Conservation (phyloP, 148 eudicot species). For the Camellia japonica region DNA sequence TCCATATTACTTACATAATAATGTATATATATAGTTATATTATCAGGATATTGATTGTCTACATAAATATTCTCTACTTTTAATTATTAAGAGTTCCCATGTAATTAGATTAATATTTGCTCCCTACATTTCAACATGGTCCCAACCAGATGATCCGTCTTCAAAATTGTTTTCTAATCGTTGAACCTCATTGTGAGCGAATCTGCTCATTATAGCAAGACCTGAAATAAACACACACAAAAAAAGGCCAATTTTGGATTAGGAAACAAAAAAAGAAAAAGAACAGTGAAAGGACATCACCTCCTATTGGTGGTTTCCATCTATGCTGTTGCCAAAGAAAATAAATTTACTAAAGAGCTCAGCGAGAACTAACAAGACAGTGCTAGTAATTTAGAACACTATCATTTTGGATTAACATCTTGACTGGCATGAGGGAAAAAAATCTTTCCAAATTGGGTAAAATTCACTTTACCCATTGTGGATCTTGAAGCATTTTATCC, state of each 20-base stretch:
- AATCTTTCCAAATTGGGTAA: too few relatives aligned
- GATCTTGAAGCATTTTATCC: too few relatives aligned
- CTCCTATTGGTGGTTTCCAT: neutral
- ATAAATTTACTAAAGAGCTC: neutral
- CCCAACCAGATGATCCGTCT: constrained; percentile 54
- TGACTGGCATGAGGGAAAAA: too few relatives aligned
- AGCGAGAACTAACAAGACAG: too few relatives aligned
- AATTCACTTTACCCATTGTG: too few relatives aligned
- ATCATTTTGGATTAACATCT: too few relatives aligned
- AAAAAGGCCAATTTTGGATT: neutral
- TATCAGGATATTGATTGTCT: too few relatives aligned
- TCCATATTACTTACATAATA: too few relatives aligned
- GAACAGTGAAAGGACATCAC: neutral
- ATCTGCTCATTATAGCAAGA: constrained; percentile 61
- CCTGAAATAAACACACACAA: constrained; percentile 34
- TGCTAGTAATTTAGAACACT: too few relatives aligned
- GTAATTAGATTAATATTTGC: neutral
- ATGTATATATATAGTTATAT: too few relatives aligned
- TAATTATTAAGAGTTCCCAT: neutral
- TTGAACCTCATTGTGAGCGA: constrained; percentile 52
- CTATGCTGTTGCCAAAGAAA: neutral
- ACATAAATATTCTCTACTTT: too few relatives aligned
- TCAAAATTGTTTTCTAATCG: constrained; percentile 40
- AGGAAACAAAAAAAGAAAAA: neutral
- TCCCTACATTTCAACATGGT: constrained; percentile 28